phyloP scores from a whole-genome alignment of 108 stramenopile species.

The Pseudonitzschia delicatissima region DNA sequence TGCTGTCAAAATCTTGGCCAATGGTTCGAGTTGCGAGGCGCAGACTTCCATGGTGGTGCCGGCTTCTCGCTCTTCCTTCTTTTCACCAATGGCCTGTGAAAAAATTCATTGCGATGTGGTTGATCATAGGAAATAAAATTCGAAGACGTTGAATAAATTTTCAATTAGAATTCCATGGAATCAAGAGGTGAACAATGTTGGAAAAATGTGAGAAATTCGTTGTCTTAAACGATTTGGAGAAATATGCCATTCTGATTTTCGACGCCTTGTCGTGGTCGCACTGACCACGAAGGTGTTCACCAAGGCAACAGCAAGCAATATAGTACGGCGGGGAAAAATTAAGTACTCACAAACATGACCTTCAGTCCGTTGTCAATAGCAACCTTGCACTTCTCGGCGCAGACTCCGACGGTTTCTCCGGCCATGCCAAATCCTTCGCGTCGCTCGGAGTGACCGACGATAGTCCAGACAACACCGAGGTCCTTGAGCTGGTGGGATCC shows the following conservation, averaged over 20 bases:
- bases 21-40: conserved; percentile 81
- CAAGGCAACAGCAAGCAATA: too few species aligned
- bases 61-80: conserved; percentile 95
- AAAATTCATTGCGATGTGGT: neutral
- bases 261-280: too few species aligned
- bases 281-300: too few species aligned
- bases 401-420: conserved; percentile 88
- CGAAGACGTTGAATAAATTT: neutral
- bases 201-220: too few species aligned
- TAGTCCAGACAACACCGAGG: conserved; percentile 95
- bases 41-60: conserved; percentile 91
- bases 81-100: conserved; percentile 87
- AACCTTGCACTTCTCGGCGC: conserved; percentile 94
- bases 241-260: too few species aligned
- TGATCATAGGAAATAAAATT: neutral
- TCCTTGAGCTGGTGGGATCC: conserved; percentile 86
- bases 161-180: neutral
- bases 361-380: conserved; percentile 94
- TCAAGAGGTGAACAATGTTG: neutral
- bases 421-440: conserved; percentile 92
- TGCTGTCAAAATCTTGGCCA: conserved; percentile 59
- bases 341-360: conserved; percentile 79
- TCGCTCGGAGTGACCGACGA: conserved; percentile 98
- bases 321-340: neutral
- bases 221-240: too few species aligned